These are phyloP conservation scores for Russula ochroleuca DNA, from an alignment of 768 basidiomycete genomes.

Conservation along the genomic window DNA sequence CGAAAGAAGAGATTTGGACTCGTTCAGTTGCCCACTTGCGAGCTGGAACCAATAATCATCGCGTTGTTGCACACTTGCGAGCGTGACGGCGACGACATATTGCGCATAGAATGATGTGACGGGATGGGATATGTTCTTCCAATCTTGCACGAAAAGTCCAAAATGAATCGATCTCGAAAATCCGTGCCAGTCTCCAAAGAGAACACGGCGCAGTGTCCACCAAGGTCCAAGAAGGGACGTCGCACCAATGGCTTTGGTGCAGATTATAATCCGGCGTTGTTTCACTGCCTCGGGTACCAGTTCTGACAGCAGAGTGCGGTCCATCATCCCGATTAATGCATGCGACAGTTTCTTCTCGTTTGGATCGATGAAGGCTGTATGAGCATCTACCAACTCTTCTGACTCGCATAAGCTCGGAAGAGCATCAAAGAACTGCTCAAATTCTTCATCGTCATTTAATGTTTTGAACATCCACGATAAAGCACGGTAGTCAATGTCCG, in stretches of 20 bases:
- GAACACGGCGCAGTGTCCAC: not conserved
- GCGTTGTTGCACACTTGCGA: not conserved
- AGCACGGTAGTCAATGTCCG: not conserved
- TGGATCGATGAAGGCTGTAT: not conserved
- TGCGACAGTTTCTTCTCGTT: not conserved
- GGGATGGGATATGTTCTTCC: not conserved
- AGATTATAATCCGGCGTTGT: not conserved
- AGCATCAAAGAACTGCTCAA: constrained; percentile 2
- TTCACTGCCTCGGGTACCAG: not conserved
- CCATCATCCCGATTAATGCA: constrained; percentile 3
- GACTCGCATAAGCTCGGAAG: not conserved
- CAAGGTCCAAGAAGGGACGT: not conserved
- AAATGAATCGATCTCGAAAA: constrained; percentile 8
- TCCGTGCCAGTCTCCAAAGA: constrained; percentile 5
- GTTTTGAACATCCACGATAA: constrained; percentile 1
- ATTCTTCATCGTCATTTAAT: constrained; percentile 1
- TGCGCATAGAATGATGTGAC: not conserved
- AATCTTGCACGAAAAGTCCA: not conserved
- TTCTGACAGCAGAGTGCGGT: not conserved
- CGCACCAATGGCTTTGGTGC: not conserved
- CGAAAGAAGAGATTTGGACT: not conserved
- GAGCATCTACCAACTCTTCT: not conserved
- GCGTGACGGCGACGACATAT: not conserved
- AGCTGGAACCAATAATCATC: constrained; percentile 10
- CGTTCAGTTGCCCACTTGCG: not conserved